A percentile compares a stretch with the other conserved stretches of the same genome.
Conservation (phyloP, 140 eudicot genomes). For the Ambrosia hybrid region DNA sequence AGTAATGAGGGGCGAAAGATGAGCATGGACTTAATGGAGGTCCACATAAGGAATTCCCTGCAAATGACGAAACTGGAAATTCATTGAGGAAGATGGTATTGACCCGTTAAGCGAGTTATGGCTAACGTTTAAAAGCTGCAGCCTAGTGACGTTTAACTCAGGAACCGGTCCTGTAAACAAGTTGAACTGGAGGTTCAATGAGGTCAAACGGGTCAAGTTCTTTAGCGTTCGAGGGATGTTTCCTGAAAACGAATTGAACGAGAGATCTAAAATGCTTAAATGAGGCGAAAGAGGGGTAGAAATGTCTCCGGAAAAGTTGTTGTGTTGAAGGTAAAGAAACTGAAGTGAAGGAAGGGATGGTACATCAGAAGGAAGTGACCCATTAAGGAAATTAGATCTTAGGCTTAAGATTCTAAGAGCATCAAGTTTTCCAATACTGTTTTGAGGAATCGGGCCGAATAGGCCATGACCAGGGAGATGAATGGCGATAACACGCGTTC, state of each 20-base stretch:
- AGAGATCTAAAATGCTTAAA: slow-evolving; percentile 59
- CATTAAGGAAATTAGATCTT: slow-evolving; percentile 70
- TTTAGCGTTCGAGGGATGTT: slow-evolving; percentile 44
- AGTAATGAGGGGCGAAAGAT: slow-evolving; percentile 12
- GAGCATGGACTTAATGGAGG: slow-evolving; percentile 53
- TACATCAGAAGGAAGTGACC: slow-evolving; percentile 71
- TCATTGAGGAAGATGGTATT: slow-evolving; percentile 63
- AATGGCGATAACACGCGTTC: slow-evolving; percentile 60
- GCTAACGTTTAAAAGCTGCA: slow-evolving; percentile 64
- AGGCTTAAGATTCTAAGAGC: slow-evolving; percentile 74
- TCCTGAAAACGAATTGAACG: slow-evolving; percentile 68
- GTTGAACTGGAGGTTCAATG: slow-evolving; percentile 63
- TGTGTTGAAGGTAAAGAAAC: slow-evolving; percentile 70
- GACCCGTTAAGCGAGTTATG: slow-evolving; percentile 64
- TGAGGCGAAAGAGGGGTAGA: slow-evolving; percentile 49
- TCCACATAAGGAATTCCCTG: slow-evolving; percentile 76
- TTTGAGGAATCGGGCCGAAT: slow-evolving; percentile 63
- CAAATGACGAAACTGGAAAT: slow-evolving; percentile 73
- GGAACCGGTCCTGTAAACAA: slow-evolving; percentile 67
- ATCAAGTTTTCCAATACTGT: slow-evolving; percentile 64
- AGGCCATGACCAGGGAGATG: slow-evolving; percentile 91
- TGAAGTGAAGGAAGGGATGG: slow-evolving; percentile 75
- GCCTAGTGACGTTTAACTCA: slow-evolving; percentile 53
- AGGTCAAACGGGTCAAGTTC: slow-evolving; percentile 49
- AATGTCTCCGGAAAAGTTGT: slow-evolving; percentile 64